Base-by-base conservation (phyloP, 2,329 filamentous ascomycete species). In the Clarireedia paspali region DNA sequence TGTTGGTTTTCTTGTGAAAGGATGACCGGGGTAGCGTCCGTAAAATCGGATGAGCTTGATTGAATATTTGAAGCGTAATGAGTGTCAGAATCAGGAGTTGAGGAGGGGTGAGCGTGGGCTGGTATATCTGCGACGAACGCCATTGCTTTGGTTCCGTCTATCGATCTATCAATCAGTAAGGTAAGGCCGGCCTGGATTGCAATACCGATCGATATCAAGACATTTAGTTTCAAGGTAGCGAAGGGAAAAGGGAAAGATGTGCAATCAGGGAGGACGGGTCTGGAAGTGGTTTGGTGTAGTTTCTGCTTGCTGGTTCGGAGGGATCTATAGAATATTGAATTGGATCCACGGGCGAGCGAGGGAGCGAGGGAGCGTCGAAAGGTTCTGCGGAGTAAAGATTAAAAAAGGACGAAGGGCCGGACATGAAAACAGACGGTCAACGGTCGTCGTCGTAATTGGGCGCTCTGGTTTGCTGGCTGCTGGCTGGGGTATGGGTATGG, bases 51-150 rank as follows among this genome's bases (percentile, higher is more conserved):
- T 64, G 65, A 50, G 54, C 47, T 50, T 20, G 47, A 55, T 15
- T 34, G 38, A 55, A 44, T 26, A 50, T 55, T 38, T 63, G 66
- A 68, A 63, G 64, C 66, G 59, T 61, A 57, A 57, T 59, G 58
- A 62, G 67, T 67, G 53, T 68, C 67, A 65, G 61, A 60, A 55
- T 58, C 47, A 56, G 57, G 47, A 55, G 54, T 54, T 53, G 50
- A 51, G 50, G 63, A 63, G 62, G 60, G 60, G 62, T 59, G 53
- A 60, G 42, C 20, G 57, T 55, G 53, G 53, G 38, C 46, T 57
- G 23, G 53, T 39, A 55, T 50, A 54, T 47, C 55, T 51, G 55
- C 48, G 49, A 58, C 57, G 59, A 55, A 62, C 46, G 61, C 62
- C 65, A 66, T 67, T 49, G 46, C 61, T 59, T 59, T 63, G 7